Conservation (phyloP, 164 flowering plant species). For the Kalanchoe fedtschenkoi region DNA sequence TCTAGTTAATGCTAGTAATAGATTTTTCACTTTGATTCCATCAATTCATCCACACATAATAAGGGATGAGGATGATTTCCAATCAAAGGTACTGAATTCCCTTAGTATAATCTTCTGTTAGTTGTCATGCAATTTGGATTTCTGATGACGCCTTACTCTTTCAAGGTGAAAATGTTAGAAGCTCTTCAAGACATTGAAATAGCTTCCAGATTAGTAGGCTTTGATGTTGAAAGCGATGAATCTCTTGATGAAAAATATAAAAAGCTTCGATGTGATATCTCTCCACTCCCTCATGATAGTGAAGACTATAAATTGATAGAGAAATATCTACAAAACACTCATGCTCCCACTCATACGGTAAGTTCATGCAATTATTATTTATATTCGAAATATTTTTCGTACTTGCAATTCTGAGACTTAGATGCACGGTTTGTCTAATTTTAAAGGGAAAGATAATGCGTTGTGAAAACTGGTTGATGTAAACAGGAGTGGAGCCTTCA, state of each 20-base stretch:
- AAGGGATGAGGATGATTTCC: constrained; percentile 70
- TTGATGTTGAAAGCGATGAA: constrained; percentile 47
- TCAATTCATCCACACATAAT: constrained; percentile 93
- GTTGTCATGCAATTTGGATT: background rate
- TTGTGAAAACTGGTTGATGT: background rate
- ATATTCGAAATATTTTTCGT: background rate
- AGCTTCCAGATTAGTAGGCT: constrained; percentile 88
- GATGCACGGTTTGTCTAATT: too few species aligned
- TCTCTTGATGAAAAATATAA: constrained; percentile 80
- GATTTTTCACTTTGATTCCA: constrained; percentile 88
- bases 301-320: constrained; percentile 67
- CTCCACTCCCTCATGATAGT: constrained; percentile 69
- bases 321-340: constrained; percentile 78
- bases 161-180: constrained; percentile 85
- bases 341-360: constrained; percentile 94
- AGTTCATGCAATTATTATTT: constrained; percentile 7
- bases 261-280: constrained; percentile 58
- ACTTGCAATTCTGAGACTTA: background rate
- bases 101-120: background rate
- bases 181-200: constrained; percentile 86
- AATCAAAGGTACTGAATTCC: constrained; percentile 53
- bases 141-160: constrained; percentile 2
- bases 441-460: background rate
- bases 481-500: constrained; percentile 86
- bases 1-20: constrained; percentile 85